phyloP scores from a whole-genome alignment of 768 basidiomycete genomes.

The Atractiella rhizophila region DNA sequence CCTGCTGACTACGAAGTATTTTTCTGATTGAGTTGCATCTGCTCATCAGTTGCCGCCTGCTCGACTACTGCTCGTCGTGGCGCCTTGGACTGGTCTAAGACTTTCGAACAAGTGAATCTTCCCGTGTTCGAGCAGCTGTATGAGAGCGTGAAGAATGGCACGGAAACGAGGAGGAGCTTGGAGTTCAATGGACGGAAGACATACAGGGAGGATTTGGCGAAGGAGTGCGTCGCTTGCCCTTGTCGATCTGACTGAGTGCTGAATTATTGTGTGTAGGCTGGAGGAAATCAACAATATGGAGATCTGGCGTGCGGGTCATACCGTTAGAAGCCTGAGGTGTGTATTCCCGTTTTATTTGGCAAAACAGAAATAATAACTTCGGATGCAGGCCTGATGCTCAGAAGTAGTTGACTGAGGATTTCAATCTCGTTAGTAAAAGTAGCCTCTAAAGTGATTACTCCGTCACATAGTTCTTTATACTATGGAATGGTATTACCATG shows the following conservation, averaged over 20 bases:
- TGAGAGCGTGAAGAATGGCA: slow-evolving; percentile 76
- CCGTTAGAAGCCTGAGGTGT: too few relatives aligned
- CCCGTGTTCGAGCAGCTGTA: slow-evolving; percentile 90
- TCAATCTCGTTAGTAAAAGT: too few relatives aligned
- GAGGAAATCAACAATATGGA: slow-evolving; percentile 91
- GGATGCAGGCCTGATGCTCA: too few relatives aligned
- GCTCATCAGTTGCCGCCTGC: slow-evolving; percentile 48
- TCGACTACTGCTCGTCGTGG: slow-evolving; percentile 97
- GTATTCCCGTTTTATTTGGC: too few relatives aligned
- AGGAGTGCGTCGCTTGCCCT: slow-evolving; percentile 27
- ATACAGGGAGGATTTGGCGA: slow-evolving; percentile 75
- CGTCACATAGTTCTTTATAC: too few relatives aligned
- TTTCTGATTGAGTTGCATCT: neutral
- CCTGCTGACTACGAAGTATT: too few relatives aligned
- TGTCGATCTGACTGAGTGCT: neutral
- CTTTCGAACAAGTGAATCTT: slow-evolving; percentile 66
- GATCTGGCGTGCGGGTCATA: slow-evolving; percentile 94
- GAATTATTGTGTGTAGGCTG: slow-evolving; percentile 22
- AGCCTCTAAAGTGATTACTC: too few relatives aligned
- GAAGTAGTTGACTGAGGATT: too few relatives aligned
- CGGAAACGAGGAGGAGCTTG: slow-evolving; percentile 87
- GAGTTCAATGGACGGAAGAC: slow-evolving; percentile 82
- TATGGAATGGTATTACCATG: too few relatives aligned
- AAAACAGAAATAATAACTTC: too few relatives aligned
- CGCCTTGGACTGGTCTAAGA: slow-evolving; percentile 93